Percentiles rank a stretch among this genome's conserved stretches.
phyloP scores from a whole-genome alignment of 2,329 filamentous ascomycete species.

The Curvularia hawaiiensis region DNA sequence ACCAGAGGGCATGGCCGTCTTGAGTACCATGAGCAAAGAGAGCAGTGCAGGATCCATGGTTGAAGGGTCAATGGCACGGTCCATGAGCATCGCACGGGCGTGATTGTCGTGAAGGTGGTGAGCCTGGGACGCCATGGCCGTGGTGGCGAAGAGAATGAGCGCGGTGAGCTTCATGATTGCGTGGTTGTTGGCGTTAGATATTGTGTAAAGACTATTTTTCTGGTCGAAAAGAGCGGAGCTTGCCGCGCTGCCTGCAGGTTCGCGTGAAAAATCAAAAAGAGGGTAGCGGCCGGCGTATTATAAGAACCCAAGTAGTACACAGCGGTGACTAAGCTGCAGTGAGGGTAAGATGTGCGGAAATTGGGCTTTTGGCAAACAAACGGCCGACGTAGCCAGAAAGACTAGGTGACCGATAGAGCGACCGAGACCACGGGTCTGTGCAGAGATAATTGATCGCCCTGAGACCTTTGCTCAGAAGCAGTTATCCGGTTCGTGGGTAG shows the following conservation, averaged over 20 bases:
- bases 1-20: conserved; percentile 20
- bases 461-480: not conserved
- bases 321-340: not conserved
- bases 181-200: not conserved
- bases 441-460: not conserved
- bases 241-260: not conserved
- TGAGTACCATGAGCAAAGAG: conserved; percentile 24
- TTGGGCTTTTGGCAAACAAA: conserved; percentile 13
- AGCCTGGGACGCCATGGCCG: not conserved
- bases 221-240: not conserved
- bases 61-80: conserved; percentile 18
- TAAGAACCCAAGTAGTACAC: not conserved
- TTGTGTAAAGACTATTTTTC: not conserved
- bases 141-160: conserved; percentile 10
- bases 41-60: conserved; percentile 22
- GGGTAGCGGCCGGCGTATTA: not conserved
- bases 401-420: not conserved
- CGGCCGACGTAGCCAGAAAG: not conserved
- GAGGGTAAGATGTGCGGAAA: not conserved
- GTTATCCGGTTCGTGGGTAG: not conserved
- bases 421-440: not conserved
- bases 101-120: not conserved
- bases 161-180: conserved; percentile 11
- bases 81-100: not conserved
- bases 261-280: not conserved